Base-by-base conservation (phyloP, 2,329 filamentous ascomycete genomes). In the Calcarisporium arbuscula region DNA sequence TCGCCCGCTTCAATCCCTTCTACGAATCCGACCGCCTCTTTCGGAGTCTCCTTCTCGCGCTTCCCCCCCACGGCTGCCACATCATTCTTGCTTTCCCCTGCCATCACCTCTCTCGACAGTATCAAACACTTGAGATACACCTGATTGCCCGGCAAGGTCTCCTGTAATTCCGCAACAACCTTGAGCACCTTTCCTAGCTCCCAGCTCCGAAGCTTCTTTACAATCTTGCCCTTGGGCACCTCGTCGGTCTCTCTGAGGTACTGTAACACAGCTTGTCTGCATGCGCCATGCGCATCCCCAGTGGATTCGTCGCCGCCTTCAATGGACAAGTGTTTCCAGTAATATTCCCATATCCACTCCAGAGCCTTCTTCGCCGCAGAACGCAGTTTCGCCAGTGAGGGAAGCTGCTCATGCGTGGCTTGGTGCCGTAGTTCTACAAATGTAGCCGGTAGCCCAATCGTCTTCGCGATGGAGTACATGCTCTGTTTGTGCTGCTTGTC, bases 341-440 rank as follows among this genome's bases (percentile, higher is more conserved):
- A 95, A 57, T 85, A 85, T 34, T 80, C 72, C 85, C 86, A 95
- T 33, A 95, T 79, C 89, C 89, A 95, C 28, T 69, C 67, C 42
- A 95, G 66, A 1, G 83, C 85, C 48, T 82, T 77, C 43, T 69
- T 63, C 2, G 82, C 77, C 2, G 83, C 83, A 22, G 71, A 70
- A 34, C 86, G 75, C 42, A 95, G 65, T 43, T 86, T 79, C 9
- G 74, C 69, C 34, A 95, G 65, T 2, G 81, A 80, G 0, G 89
- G 89, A 37, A 95, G 65, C 53, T 88, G 84, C 57, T 94, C 85
- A 57, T 96, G 89, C 26, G 88, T 94, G 28, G 85, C 85, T 61
- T 94, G 85, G 57, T 95, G 89, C 29, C 89, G 77, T 39, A 94
- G 68, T 65, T 94, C 88, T 35, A 95, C 87, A 58, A 95, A 94